Evolutionary conservation across 2,329 filamentous ascomycete species (phyloP), one percentile per base, ranked within the genome.

Genomic region (Penicillium nordicum): DNA sequence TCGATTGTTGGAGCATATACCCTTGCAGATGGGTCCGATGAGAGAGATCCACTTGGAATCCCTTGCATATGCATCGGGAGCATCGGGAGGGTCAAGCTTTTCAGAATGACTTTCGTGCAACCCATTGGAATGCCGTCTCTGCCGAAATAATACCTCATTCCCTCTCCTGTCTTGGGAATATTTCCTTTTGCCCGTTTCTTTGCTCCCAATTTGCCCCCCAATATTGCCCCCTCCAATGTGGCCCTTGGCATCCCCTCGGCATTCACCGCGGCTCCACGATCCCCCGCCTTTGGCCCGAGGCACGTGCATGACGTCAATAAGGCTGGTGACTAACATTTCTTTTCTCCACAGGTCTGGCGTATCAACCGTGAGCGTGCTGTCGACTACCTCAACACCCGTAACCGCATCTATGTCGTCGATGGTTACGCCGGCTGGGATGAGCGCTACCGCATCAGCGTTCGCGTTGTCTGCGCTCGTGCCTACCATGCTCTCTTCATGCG

Each of bases 401-500:
- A 95, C 77, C 91, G 94, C 73, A 97, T 99, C 81, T 99, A 99
- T 78, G 94, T 99, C 65, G 84, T 99, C 65, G 94, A 99, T 76
- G 94, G 94, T 64, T 99, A 88, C 75, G 94, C 94, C 66, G 94
- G 94, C 76, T 99, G 94, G 94, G 94, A 99, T 70, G 88, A 95
- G 82, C 92, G 94, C 77, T 99, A 99, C 84, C 86, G 92, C 67
- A 97, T 99, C 80, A 90, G 88, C 71, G 94, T 99, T 70, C 92
- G 94, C 72, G 93, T 99, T 64, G 92, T 99, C 74, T 99, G 94
- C 81, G 94, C 94, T 66, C 92, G 94, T 75, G 94, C 94, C 78
- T 99, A 99, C 84, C 94, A 99, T 84, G 94, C 94, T 61, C 86
- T 99, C 64, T 99, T 99, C 87, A 99, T 99, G 94, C 90, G 92